Base-by-base conservation (phyloP, 805 yeast species). In the Saccharomycopsis lassenensis region DNA sequence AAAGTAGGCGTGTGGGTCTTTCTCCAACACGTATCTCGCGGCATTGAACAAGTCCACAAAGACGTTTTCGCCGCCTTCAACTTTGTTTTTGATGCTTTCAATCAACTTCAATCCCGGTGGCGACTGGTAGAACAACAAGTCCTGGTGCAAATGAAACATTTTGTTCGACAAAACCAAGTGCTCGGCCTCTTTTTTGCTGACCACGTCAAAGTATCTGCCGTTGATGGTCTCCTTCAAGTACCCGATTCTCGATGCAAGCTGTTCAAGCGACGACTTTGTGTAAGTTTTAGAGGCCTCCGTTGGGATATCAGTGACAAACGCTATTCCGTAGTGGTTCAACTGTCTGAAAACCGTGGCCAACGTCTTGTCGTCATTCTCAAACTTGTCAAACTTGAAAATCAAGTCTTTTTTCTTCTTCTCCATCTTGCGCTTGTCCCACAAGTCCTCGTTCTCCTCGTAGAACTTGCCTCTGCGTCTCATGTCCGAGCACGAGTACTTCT, bases 51-150 rank as follows among this genome's bases (percentile, higher is more conserved):
- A 70, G 53, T 81, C 93, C 8, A 74, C 72, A 58, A 77, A 81
- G 8, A 74, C 54, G 32, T 72, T 77, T 45, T 77, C 82, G 7
- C 86, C 89, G 8, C 84, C 86, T 7, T 47, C 46, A 7, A 77
- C 69, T 42, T 58, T 58, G 16, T 54, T 48, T 27, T 61, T 50
- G 24, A 74, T 65, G 36, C 71, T 65, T 47, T 81, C 91, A 29
- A 81, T 61, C 26, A 78, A 52, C 53, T 81, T 87, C 29, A 81
- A 57, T 1, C 89, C 89, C 1, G 93, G 93, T 2, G 87, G 87
- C 7, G 85, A 73, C 52, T 81, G 87, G 50, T 79, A 74, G 56
- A 80, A 81, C 31, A 75, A 62, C 18, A 81, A 61, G 49, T 82
- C 91, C 79, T 78, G 81, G 48, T 81, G 93, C 33, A 81, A 60